A percentile compares a stretch with the other conserved stretches of the same genome.
phyloP scores from a whole-genome alignment of 2,329 filamentous ascomycete species.

The Beauveria caledonica region DNA sequence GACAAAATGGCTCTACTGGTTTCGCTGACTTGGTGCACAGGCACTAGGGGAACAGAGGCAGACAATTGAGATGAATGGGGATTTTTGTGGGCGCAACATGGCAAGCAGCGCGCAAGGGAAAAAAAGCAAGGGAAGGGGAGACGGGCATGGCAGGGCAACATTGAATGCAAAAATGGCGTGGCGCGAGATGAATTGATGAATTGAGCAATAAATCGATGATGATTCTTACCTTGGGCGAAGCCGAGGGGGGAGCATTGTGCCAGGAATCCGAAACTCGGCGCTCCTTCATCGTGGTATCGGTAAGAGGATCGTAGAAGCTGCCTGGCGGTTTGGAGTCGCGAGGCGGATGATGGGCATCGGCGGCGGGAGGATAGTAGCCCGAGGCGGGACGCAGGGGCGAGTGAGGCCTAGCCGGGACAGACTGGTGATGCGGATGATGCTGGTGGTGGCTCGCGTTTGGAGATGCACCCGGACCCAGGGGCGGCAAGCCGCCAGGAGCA shows the following conservation, averaged over 20 bases:
- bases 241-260: slow-evolving; percentile 35
- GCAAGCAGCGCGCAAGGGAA: not conserved
- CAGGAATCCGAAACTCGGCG: slow-evolving; percentile 41
- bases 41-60: slow-evolving; percentile 3
- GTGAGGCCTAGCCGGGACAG: slow-evolving; percentile 1
- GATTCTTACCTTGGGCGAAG: slow-evolving; percentile 40
- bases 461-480: slow-evolving; percentile 5
- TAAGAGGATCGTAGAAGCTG: slow-evolving; percentile 47
- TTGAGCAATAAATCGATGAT: slow-evolving; percentile 16
- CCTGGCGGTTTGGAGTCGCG: slow-evolving; percentile 34
- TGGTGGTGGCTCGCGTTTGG: slow-evolving; percentile 14
- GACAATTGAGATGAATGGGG: slow-evolving; percentile 8
- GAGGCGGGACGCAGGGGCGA: slow-evolving; percentile 37
- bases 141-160: not conserved
- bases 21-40: slow-evolving; percentile 8
- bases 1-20: not conserved
- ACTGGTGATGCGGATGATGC: slow-evolving; percentile 6
- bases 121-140: not conserved
- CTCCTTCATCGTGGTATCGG: slow-evolving; percentile 38
- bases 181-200: not conserved
- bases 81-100: slow-evolving; percentile 9
- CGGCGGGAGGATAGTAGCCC: slow-evolving; percentile 29
- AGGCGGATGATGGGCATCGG: slow-evolving; percentile 22
- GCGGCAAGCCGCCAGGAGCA: slow-evolving; percentile 7
- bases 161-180: not conserved